Evolutionary conservation across 1,284 basidiomycete species (phyloP), one percentile per base, ranked within the genome.

Genomic region (Xerocomus minutiporus): DNA sequence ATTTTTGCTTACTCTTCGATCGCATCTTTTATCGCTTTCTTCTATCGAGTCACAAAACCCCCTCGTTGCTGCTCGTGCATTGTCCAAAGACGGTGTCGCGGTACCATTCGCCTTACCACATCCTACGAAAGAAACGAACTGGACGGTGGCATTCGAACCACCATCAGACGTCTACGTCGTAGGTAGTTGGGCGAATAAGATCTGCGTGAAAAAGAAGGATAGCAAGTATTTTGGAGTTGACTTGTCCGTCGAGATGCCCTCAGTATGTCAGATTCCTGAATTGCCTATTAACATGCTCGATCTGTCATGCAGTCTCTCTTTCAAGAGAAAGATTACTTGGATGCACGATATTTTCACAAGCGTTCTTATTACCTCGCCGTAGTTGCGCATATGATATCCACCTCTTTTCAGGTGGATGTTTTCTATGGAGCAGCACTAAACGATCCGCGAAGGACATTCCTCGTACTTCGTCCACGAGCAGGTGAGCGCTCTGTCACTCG

Each of bases 291-390:
- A 4, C 38, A 43, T 54, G 12, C 40, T 55, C 41, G 50, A 56
- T 17, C n/a, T 13, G 42, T 42, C 25, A 57, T 56, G 4, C 62
- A 93, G 84, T 65, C 62, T 42, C 72, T 97, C 26, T 94, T 99
- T 63, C 93, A 97, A 72, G 91, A 95, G 61, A 99, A 98, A 69
- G 96, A 99, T 67, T 91, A 94, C 59, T 75, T 94, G 51, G 90
- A 95, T 65, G 83, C 84, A 34, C 83, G 97, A 17, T 95, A 91
- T 71, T 95, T 96, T 66, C 88, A 96, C 69, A 99, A 99, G 70
- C 79, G 91, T 41, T 88, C 91, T 0, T 95, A 89, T 67, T 99
- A 94, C 71, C 80, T 98, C 12, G 88, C 93, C 8, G 81, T 82
- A 4, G 75, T 99, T 48, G 91, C 89, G 3, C 77, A 82, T 8